Evolutionary conservation across 2,329 filamentous ascomycete genomes (phyloP), one percentile per base, ranked within the genome.

Genomic region (Arachnomyces sp.): DNA sequence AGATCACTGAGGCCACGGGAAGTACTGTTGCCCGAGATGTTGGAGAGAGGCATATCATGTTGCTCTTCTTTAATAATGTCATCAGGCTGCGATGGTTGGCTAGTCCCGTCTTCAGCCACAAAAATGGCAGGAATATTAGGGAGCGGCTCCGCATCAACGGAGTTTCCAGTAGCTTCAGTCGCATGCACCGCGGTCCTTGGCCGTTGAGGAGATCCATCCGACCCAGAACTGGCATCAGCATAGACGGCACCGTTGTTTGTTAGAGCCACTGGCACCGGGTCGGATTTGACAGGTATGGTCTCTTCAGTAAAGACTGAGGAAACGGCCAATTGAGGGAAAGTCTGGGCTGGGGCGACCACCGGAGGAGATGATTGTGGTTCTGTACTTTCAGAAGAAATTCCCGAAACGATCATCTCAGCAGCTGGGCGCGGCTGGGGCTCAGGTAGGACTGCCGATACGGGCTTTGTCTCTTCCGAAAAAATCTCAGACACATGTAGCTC

Each of bases 91-190:
- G 67, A 67, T 29, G 72, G 72, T 48, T 80, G 76, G 31, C 72
- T 67, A 2, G 77, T 78, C 45, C 78, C 74, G 51, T 84, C 80
- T 54, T 84, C 79, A 2, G 77, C 76, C 55, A 83, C 70, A 67
- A 43, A 67, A 60, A 54, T 70, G 57, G 36, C 70, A 58, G 46
- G 67, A 59, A 33, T 61, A 5, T 25, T 25, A 5, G 20, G 20
- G 20, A 25, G 20, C 9, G 20, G 20, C 20, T 25, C 20, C 5
- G 9, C 20, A 25, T 25, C 9, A 49, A 44, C 20, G 47, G 43
- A 7, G 43, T 34, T 20, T 13, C 11, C 18, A 13, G 39, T 7
- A 40, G 17, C 13, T 43, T 43, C 40, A 41, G 36, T 50, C 14
- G 38, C 41, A 31, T 41, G 44, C 11, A 46, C 45, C 12, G 48